A percentile compares a stretch with the other conserved stretches of the same genome.
Evolutionary conservation across 164 flowering plant species (phyloP).

Genomic region (Hamamelis virginiana): DNA sequence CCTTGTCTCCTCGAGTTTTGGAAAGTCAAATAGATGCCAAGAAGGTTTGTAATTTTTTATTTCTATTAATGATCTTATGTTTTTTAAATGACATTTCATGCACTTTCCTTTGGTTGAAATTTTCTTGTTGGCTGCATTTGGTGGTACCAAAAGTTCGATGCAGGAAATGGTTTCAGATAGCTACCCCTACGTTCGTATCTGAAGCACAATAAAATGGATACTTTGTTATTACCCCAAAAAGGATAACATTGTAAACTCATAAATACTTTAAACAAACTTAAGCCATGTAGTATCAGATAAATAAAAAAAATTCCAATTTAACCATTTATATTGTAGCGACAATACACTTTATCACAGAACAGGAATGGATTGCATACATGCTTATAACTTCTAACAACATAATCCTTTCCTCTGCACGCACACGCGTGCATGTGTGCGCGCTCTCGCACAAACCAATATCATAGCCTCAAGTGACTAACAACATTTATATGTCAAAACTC

Average conservation of each 20-base stretch:
- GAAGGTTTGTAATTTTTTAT: conserved; percentile 54
- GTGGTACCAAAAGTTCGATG: background rate
- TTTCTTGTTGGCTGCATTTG: background rate
- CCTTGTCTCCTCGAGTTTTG: conserved; percentile 91
- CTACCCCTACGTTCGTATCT: background rate
- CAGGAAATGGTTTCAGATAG: background rate
- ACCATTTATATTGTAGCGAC: no score
- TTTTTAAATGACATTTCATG: background rate
- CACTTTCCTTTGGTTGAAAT: background rate
- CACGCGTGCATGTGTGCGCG: no score
- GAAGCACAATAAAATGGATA: background rate
- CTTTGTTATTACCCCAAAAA: background rate
- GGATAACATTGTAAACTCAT: background rate
- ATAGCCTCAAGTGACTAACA: no score
- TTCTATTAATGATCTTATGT: background rate
- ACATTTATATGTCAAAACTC: no score
- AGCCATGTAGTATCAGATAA: no score
- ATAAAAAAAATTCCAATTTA: no score
- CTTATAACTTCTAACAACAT: no score
- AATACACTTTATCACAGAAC: no score
- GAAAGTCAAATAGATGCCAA: conserved; percentile 98
- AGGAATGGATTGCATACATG: no score
- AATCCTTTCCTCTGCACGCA: no score
- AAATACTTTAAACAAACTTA: no score
- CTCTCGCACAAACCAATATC: no score